Conservation (phyloP, 1,284 basidiomycete genomes). For the Ustilago trichophora region DNA sequence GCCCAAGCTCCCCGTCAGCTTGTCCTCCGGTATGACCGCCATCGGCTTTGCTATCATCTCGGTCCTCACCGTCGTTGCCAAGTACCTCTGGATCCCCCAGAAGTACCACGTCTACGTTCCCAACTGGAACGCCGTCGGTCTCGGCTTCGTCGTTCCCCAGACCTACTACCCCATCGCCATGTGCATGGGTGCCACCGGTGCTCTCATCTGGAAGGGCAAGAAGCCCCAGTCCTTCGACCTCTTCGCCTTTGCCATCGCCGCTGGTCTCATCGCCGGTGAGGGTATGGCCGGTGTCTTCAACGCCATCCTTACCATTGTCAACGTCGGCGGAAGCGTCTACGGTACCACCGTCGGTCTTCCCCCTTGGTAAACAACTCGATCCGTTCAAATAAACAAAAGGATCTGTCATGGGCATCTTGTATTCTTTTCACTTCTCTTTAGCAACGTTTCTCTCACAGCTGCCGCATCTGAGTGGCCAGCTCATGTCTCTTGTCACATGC, state of each 20-base stretch:
- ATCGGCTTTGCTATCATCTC: slow-evolving; percentile 72
- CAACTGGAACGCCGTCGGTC: slow-evolving; percentile 75
- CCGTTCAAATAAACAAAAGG: not conserved
- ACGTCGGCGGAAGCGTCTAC: slow-evolving; percentile 35
- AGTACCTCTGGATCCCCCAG: slow-evolving; percentile 72
- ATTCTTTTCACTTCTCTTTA: not conserved
- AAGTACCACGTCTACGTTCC: slow-evolving; percentile 72
- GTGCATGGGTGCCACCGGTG: slow-evolving; percentile 61
- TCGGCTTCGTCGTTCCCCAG: slow-evolving; percentile 71
- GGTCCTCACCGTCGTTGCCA: slow-evolving; percentile 70
- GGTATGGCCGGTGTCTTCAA: slow-evolving; percentile 77
- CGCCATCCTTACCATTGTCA: slow-evolving; percentile 67
- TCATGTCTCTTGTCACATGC: not conserved
- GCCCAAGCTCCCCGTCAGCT: slow-evolving; percentile 49
- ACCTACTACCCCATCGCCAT: slow-evolving; percentile 60
- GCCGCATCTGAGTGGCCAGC: not conserved
- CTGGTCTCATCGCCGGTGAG: slow-evolving; percentile 75
- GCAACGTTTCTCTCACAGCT: not conserved
- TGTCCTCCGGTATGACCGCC: slow-evolving; percentile 72
- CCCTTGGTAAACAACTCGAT: slow-evolving; percentile 36
- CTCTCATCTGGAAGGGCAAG: slow-evolving; percentile 70
- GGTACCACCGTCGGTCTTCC: slow-evolving; percentile 50
- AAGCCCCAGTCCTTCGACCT: slow-evolving; percentile 68
- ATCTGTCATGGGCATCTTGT: slow-evolving; percentile 14
- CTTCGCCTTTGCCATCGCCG: slow-evolving; percentile 74